phyloP scores from a whole-genome alignment of 2,329 filamentous ascomycete species.

The Cordyceps militaris region DNA sequence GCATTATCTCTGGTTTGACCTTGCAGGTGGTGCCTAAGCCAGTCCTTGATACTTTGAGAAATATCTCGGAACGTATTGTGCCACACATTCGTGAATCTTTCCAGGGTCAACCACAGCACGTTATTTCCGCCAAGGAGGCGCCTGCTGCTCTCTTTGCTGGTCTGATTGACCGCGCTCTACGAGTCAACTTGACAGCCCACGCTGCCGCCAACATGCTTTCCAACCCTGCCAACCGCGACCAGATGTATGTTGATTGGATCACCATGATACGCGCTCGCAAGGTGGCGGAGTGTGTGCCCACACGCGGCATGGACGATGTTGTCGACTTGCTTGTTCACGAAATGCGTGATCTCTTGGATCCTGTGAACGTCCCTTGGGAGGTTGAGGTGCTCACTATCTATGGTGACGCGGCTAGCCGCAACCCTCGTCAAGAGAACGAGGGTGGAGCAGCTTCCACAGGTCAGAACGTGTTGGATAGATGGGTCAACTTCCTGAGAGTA shows the following conservation, averaged over 20 bases:
- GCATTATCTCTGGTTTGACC: conserved; percentile 80
- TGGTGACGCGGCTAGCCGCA: conserved; percentile 46
- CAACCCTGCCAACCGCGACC: conserved; percentile 79
- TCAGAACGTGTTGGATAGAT: conserved; percentile 69
- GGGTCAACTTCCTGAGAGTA: conserved; percentile 64
- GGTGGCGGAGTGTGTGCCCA: conserved; percentile 56
- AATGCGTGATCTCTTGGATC: conserved; percentile 63
- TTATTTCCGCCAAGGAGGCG: conserved; percentile 77
- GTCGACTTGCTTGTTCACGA: conserved; percentile 57
- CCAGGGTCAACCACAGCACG: conserved; percentile 74
- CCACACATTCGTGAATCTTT: conserved; percentile 79
- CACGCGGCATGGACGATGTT: conserved; percentile 58
- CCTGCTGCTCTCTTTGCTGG: conserved; percentile 85
- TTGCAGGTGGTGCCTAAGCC: conserved; percentile 85
- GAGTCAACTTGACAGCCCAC: conserved; percentile 89
- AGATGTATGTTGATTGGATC: conserved; percentile 94
- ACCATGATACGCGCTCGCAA: conserved; percentile 56
- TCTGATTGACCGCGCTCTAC: conserved; percentile 76
- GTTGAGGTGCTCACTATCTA: conserved; percentile 55
- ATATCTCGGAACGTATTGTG: conserved; percentile 76
- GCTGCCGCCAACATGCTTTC: conserved; percentile 90
- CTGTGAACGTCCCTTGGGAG: conserved; percentile 58
- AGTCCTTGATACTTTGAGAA: conserved; percentile 79
- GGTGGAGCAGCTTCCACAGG: conserved; percentile 29
- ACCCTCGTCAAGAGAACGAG: conserved; percentile 30